phyloP scores from a whole-genome alignment of 164 flowering plant genomes.

The Liquidambar formosana region DNA sequence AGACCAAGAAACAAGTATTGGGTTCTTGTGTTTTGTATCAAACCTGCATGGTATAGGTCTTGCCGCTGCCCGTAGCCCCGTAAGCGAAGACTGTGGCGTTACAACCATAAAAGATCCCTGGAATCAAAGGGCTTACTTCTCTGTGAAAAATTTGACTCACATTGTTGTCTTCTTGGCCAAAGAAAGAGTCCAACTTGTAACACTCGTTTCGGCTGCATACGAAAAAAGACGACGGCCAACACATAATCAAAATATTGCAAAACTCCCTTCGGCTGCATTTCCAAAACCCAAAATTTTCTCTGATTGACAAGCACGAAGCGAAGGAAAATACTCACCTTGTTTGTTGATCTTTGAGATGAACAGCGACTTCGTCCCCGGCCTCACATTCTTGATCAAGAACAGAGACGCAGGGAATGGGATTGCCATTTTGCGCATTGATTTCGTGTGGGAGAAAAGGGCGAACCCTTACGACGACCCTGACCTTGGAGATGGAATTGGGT shows the following conservation, averaged over 20 bases:
- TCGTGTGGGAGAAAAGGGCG: slow-evolving; percentile 85
- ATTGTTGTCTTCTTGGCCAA: slow-evolving; percentile 54
- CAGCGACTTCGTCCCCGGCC: slow-evolving; percentile 49
- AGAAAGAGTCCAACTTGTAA: slow-evolving; percentile 72
- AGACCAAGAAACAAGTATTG: not conserved
- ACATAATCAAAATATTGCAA: too few species aligned
- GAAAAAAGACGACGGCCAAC: too few species aligned
- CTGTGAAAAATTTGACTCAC: slow-evolving; percentile 52
- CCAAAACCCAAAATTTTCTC: too few species aligned
- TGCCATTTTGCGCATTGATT: slow-evolving; percentile 20
- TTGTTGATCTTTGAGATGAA: slow-evolving; percentile 65
- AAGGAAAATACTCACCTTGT: slow-evolving; percentile 38
- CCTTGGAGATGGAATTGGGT: slow-evolving; percentile 44
- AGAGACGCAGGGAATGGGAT: slow-evolving; percentile 49
- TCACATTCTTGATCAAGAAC: slow-evolving; percentile 34
- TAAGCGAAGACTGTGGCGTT: slow-evolving; percentile 88
- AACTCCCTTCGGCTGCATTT: too few species aligned
- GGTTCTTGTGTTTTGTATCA: not conserved
- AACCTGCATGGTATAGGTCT: slow-evolving; percentile 92
- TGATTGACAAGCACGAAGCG: too few species aligned
- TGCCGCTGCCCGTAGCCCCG: slow-evolving; percentile 95
- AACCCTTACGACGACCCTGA: slow-evolving; percentile 65
- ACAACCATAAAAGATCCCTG: slow-evolving; percentile 60
- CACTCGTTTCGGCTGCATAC: slow-evolving; percentile 91
- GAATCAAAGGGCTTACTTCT: slow-evolving; percentile 76